Conservation (phyloP, 805 yeast genomes). For the Myxozyma neglecta region DNA sequence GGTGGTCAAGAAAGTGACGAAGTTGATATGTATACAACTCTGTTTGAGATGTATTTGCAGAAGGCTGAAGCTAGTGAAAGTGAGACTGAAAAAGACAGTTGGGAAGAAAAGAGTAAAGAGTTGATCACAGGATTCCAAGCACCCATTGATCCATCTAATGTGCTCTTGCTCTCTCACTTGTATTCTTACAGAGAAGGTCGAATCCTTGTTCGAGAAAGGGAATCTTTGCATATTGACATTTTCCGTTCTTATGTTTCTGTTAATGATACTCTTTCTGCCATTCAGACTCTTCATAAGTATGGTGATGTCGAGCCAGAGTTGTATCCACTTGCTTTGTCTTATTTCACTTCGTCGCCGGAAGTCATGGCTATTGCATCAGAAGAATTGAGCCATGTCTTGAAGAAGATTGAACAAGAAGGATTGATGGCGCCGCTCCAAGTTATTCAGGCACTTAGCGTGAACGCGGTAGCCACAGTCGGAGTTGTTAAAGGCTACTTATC, state of each 20-base stretch:
- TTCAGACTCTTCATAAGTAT: slow-evolving; percentile 56
- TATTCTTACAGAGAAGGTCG: slow-evolving; percentile 40
- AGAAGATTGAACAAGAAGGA: slow-evolving; percentile 52
- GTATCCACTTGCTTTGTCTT: slow-evolving; percentile 62
- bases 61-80: slow-evolving; percentile 49
- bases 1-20: slow-evolving; percentile 72
- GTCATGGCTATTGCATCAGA: slow-evolving; percentile 45
- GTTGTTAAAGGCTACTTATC: slow-evolving; percentile 67
- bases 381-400: slow-evolving; percentile 52
- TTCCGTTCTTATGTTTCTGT: slow-evolving; percentile 65
- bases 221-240: slow-evolving; percentile 57
- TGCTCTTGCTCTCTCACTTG: slow-evolving; percentile 58
- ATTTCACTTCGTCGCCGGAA: slow-evolving; percentile 56
- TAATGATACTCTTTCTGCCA: slow-evolving; percentile 57
- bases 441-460: slow-evolving; percentile 63
- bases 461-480: slow-evolving; percentile 68
- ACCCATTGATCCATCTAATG: slow-evolving; percentile 55
- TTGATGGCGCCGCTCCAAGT: slow-evolving; percentile 74
- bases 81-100: slow-evolving; percentile 45
- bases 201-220: slow-evolving; percentile 36
- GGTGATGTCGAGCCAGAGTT: slow-evolving; percentile 66
- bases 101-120: slow-evolving; percentile 65
- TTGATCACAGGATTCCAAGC: slow-evolving; percentile 52
- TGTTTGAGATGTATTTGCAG: slow-evolving; percentile 77
- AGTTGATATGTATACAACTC: slow-evolving; percentile 69